Evolutionary conservation across 2,329 filamentous ascomycete species (phyloP).

Genomic region (Venturia oleaginea): DNA sequence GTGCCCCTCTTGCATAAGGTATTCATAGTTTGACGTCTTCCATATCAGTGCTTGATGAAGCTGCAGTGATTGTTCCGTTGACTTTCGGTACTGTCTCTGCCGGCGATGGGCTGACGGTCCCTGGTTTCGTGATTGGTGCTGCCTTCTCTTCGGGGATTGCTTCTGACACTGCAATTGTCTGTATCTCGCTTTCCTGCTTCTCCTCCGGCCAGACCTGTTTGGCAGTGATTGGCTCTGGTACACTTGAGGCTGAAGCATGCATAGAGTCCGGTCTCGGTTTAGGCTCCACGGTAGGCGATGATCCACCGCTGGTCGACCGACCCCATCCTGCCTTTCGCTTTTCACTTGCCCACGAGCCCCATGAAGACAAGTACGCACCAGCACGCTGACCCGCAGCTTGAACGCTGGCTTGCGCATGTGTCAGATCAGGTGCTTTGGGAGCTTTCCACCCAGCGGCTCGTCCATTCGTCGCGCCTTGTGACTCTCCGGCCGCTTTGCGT

Average conservation of each 20-base stretch:
- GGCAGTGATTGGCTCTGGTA: neutral
- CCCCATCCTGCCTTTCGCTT: constrained; percentile 53
- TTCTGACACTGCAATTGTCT: neutral
- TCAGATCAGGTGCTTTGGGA: constrained; percentile 38
- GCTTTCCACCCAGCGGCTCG: constrained; percentile 14
- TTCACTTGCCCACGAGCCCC: constrained; percentile 60
- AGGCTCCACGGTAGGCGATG: neutral
- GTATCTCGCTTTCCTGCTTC: neutral
- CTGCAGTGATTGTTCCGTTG: neutral
- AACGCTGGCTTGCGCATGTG: constrained; percentile 46
- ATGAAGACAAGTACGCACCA: constrained; percentile 54
- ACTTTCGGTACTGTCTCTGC: neutral
- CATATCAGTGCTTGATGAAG: neutral
- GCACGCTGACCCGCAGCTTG: constrained; percentile 46
- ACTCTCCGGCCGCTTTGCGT: constrained; percentile 31
- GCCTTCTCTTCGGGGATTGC: neutral
- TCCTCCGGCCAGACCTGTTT: constrained; percentile 5
- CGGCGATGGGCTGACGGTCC: neutral
- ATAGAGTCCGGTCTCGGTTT: neutral
- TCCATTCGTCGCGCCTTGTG: constrained; percentile 13
- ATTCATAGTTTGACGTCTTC: neutral
- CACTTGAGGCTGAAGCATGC: neutral
- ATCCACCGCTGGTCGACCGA: constrained; percentile 1
- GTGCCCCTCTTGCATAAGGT: neutral
- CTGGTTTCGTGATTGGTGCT: neutral